These are phyloP conservation scores for Plicaturopsis crispa DNA, from an alignment of 768 basidiomycete species.

Conservation along the genomic window DNA sequence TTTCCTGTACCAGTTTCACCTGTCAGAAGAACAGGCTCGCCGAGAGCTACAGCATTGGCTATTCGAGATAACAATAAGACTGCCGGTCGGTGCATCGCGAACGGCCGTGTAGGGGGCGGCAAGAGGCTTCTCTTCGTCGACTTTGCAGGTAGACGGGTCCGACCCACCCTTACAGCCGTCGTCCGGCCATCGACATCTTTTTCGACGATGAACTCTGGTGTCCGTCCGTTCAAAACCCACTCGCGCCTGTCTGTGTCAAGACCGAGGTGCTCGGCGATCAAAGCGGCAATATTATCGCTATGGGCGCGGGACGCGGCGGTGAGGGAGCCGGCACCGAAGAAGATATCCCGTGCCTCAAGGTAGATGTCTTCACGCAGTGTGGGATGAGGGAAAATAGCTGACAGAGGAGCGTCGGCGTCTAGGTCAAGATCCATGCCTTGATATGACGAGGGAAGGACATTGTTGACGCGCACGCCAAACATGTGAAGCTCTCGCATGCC, in stretches of 20 bases:
- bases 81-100: constrained; percentile 86
- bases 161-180: constrained; percentile 52
- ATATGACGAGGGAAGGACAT: constrained; percentile 44
- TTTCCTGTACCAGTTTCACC: constrained; percentile 99
- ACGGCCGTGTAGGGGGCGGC: constrained; percentile 44
- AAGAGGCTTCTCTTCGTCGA: constrained; percentile 26
- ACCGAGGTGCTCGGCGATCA: constrained; percentile 55
- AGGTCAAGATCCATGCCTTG: constrained; percentile 32
- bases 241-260: constrained; percentile 61
- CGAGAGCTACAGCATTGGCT: constrained; percentile 57
- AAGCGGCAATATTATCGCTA: constrained; percentile 37
- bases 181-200: constrained; percentile 58
- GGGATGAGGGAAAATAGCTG: constrained; percentile 58
- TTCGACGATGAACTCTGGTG: constrained; percentile 62
- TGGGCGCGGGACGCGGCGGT: constrained; percentile 46
- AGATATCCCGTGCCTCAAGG: constrained; percentile 83
- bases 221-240: constrained; percentile 62
- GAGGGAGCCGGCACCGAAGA: constrained; percentile 67
- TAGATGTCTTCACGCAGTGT: constrained; percentile 82
- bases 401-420: constrained; percentile 22
- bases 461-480: constrained; percentile 69
- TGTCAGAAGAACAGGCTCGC: constrained; percentile 84
- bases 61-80: constrained; percentile 74
- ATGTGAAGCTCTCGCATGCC: constrained; percentile 80
- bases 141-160: constrained; percentile 48